phyloP scores from a whole-genome alignment of 192 early-diverging fungal species.

The Mortierella claussenii region DNA sequence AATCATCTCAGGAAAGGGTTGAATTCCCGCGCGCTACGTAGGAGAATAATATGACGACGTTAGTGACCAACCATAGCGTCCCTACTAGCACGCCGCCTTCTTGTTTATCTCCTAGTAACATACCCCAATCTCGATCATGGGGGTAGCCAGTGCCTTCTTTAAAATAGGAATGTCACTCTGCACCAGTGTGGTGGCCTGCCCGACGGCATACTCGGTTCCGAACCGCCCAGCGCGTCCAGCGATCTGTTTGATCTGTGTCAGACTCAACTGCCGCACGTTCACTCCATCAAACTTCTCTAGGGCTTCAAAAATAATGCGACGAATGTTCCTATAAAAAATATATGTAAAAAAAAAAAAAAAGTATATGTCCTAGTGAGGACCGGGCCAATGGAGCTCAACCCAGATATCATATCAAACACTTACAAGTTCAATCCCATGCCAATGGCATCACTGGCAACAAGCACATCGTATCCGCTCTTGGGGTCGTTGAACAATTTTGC shows the following conservation, averaged over 20 bases:
- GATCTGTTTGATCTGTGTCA: conserved; percentile 93
- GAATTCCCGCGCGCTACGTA: conserved; percentile 38
- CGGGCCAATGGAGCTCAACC: too few species aligned
- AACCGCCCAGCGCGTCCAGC: conserved; percentile 92
- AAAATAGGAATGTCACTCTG: conserved; percentile 24
- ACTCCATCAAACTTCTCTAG: conserved; percentile 86
- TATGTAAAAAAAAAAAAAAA: conserved; percentile 7
- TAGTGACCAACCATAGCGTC: too few species aligned
- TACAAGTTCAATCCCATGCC: conserved; percentile 98
- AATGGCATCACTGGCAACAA: conserved; percentile 96
- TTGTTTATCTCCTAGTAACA: too few species aligned
- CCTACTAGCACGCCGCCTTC: too few species aligned
- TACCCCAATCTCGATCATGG: conserved; percentile 34
- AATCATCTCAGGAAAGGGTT: conserved; percentile 35
- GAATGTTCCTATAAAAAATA: conserved; percentile 73
- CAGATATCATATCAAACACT: conserved; percentile 6
- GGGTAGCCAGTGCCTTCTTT: conserved; percentile 26
- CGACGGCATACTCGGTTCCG: conserved; percentile 70
- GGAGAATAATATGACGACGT: too few species aligned
- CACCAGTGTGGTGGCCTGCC: conserved; percentile 77
- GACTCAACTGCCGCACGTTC: conserved; percentile 57
- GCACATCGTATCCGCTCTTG: conserved; percentile 75
- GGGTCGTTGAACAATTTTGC: conserved; percentile 92
- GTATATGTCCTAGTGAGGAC: too few species aligned
- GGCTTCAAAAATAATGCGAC: conserved; percentile 85